Base-by-base conservation (phyloP, 257 asterid species). In the Osmanthus fragrans region DNA sequence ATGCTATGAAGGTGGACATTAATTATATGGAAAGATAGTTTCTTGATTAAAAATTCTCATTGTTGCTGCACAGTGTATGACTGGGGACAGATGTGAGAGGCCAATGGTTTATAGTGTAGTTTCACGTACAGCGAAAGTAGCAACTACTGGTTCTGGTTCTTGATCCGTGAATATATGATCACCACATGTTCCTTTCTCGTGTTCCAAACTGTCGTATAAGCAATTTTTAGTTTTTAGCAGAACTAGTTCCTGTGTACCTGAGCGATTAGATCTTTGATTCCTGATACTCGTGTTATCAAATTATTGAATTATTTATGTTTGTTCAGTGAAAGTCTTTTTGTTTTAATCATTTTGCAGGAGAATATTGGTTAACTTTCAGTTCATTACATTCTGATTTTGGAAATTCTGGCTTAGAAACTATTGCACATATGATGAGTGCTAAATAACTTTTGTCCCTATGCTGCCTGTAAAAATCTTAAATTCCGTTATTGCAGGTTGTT, bases 401-500 rank as follows among this genome's bases (percentile, higher is more conserved):
- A 54, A 5, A n/a, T n/a, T 54, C 64, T 54, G 47, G 5, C 23
- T 16, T 54, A 54, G 25, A 54, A 54, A 19, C 64, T 19, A 54
- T n/a, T 54, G 16, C 11, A 19, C 64, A 54, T 16, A 54, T 19
- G 25, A 54, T 54, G 64, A 16, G 23, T 54, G 64, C n/a, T 54
- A 54, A 54, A 54, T 25, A 54, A 19, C 64, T 16, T 54, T 54
- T 54, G 13, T 16, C 64, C 64, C 25, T 19, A 54, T 54, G 64
- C 64, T 54, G 64, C 23, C 25, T n/a, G 23, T 19, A 54, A 8
- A 54, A 54, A 54, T 19, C 10, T 6, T 16, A 54, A 54, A n/a
- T n/a, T 54, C 64, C n/a, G 0, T 54, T 5, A 76, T 83, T 81
- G 73, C 90, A 96, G 99, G 89, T 96, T 77, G 92, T 89, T 45